Evolutionary conservation across 257 asterid genomes (phyloP).

Genomic region (Anisodus acutangulus): DNA sequence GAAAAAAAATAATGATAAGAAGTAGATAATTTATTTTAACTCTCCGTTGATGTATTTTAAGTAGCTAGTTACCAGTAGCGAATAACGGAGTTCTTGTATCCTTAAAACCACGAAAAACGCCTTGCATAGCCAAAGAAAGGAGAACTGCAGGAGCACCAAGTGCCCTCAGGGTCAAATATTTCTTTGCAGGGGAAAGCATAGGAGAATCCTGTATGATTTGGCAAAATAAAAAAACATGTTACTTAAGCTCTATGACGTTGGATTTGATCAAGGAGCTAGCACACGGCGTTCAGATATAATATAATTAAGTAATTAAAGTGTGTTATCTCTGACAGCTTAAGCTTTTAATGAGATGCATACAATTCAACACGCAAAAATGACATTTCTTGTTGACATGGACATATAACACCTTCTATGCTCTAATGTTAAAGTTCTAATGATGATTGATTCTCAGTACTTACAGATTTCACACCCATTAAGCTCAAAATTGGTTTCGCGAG

Average conservation of each 20-base stretch:
- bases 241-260: background rate
- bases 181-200: constrained; percentile 72
- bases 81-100: constrained; percentile 88
- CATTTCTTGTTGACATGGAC: background rate
- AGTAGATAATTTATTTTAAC: background rate
- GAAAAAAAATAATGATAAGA: background rate
- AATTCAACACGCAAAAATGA: background rate
- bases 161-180: constrained; percentile 75
- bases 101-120: constrained; percentile 90
- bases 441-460: constrained; percentile 35
- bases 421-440: background rate
- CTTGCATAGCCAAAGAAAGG: constrained; percentile 98
- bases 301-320: background rate
- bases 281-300: background rate
- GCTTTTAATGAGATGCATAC: background rate
- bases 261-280: too few species aligned
- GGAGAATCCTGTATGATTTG: constrained; percentile 66
- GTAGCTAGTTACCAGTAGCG: constrained; percentile 67
- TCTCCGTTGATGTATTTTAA: background rate
- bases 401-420: background rate
- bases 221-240: background rate
- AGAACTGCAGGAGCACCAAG: constrained; percentile 97
- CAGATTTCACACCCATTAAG: constrained; percentile 87
- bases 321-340: background rate
- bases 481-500: constrained; percentile 64